Evolutionary conservation across 2,329 filamentous ascomycete genomes (phyloP).

Genomic region (Ophiostoma ips): DNA sequence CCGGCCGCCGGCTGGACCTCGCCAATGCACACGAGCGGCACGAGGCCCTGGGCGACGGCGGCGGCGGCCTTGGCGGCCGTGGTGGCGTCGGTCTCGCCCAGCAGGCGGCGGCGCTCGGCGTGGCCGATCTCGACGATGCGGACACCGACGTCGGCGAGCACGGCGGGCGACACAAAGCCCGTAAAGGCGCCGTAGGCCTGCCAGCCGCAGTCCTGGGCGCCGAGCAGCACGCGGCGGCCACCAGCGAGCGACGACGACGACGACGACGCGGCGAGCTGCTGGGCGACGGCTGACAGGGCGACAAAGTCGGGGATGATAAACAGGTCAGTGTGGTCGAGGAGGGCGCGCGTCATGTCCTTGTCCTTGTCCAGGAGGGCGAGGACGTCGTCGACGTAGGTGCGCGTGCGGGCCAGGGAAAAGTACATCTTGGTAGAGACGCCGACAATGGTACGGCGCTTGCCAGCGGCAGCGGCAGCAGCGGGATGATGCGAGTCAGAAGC

Average conservation of each 20-base stretch:
- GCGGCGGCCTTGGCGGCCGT: conserved; percentile 58
- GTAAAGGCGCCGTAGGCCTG: conserved; percentile 62
- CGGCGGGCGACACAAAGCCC: conserved; percentile 58
- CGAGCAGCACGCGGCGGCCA: conserved; percentile 41
- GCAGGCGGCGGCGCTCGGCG: conserved; percentile 59
- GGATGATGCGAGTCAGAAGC: neutral
- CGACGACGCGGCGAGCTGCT: conserved; percentile 28
- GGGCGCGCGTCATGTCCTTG: conserved; percentile 13
- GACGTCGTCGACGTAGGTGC: conserved; percentile 38
- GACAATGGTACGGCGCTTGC: conserved; percentile 44
- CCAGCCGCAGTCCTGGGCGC: conserved; percentile 64
- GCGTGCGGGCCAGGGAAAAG: conserved; percentile 53
- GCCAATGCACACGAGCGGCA: conserved; percentile 69
- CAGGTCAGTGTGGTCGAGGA: conserved; percentile 42
- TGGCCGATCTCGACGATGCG: conserved; percentile 67
- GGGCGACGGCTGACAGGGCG: conserved; percentile 41
- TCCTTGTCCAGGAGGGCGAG: conserved; percentile 24
- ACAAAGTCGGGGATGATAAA: conserved; percentile 71
- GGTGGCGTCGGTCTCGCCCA: conserved; percentile 58
- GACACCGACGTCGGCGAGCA: conserved; percentile 53
- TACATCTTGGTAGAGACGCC: conserved; percentile 72
- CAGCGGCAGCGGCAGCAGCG: neutral
- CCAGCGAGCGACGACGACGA: no score
- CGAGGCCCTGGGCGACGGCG: conserved; percentile 52
- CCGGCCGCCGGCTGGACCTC: conserved; percentile 38